These are phyloP conservation scores for Termitomyces sp. DNA, from an alignment of 768 basidiomycete species.

Conservation along the genomic window DNA sequence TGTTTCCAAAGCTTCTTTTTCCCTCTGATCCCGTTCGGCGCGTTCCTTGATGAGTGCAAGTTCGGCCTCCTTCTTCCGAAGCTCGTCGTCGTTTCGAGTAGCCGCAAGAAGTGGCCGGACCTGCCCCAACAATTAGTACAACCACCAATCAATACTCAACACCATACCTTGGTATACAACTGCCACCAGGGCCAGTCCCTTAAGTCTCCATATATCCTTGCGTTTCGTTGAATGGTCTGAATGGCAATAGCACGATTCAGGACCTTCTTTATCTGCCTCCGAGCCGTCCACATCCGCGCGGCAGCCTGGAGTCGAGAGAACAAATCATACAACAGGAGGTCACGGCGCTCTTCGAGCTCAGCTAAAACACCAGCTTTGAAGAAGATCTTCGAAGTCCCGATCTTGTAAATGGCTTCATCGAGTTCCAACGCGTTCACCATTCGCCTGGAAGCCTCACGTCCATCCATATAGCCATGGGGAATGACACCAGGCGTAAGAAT, in stretches of 20 bases:
- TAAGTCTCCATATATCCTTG: conserved; percentile 84
- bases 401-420: conserved; percentile 79
- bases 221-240: conserved; percentile 91
- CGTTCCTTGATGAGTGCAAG: conserved; percentile 75
- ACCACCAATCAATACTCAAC: not conserved
- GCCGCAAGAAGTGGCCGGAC: conserved; percentile 91
- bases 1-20: conserved; percentile 72
- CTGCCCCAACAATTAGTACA: conserved; percentile 30
- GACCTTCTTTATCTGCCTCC: conserved; percentile 91
- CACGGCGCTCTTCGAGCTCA: conserved; percentile 90
- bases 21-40: conserved; percentile 82
- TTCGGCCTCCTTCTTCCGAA: conserved; percentile 84
- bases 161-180: conserved; percentile 81
- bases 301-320: conserved; percentile 87
- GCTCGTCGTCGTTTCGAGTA: conserved; percentile 88
- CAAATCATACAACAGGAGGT: conserved; percentile 82
- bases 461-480: conserved; percentile 96
- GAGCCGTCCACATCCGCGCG: conserved; percentile 79
- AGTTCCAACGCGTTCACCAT: conserved; percentile 91
- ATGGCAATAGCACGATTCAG: conserved; percentile 90
- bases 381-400: conserved; percentile 97
- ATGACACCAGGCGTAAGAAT: conserved; percentile 92
- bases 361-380: conserved; percentile 98
- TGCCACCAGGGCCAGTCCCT: conserved; percentile 99
- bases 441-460: conserved; percentile 86